These are phyloP conservation scores for Mucuna pruriens DNA, from an alignment of 306 rosid species.

Conservation along the genomic window DNA sequence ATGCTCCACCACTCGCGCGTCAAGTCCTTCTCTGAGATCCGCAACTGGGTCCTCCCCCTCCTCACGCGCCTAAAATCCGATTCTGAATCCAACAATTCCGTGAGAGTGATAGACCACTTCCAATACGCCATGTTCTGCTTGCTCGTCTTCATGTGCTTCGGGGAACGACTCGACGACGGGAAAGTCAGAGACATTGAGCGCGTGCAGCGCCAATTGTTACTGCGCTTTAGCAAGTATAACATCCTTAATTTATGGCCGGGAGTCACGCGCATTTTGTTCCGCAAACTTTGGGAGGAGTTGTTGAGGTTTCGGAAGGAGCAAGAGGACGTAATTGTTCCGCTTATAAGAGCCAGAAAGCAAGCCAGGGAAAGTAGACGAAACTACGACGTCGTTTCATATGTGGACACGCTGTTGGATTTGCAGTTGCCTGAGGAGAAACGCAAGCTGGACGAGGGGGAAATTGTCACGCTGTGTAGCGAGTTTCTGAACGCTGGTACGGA, in stretches of 20 bases:
- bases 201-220: not conserved
- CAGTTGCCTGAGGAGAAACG: constrained; percentile 45
- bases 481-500: constrained; percentile 48
- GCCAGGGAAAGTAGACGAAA: not conserved
- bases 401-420: constrained; percentile 49
- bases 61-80: constrained; percentile 19
- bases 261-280: not conserved
- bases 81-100: not conserved
- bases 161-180: constrained; percentile 32
- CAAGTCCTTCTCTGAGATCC: constrained; percentile 35
- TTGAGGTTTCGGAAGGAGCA: not conserved
- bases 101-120: constrained; percentile 30
- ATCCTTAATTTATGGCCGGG: constrained; percentile 21
- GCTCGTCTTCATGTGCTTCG: constrained; percentile 55
- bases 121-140: constrained; percentile 48
- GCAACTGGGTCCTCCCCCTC: constrained; percentile 44
- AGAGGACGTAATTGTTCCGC: constrained; percentile 11
- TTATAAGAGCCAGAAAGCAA: constrained; percentile 4
- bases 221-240: not conserved
- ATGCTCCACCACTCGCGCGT: constrained; percentile 45
- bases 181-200: constrained; percentile 41
- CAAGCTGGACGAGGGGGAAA: constrained; percentile 25
- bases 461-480: constrained; percentile 39
- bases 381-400: constrained; percentile 3
- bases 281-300: constrained; percentile 26